phyloP scores from a whole-genome alignment of 1,284 basidiomycete species.

The Psilocybe mexicana region DNA sequence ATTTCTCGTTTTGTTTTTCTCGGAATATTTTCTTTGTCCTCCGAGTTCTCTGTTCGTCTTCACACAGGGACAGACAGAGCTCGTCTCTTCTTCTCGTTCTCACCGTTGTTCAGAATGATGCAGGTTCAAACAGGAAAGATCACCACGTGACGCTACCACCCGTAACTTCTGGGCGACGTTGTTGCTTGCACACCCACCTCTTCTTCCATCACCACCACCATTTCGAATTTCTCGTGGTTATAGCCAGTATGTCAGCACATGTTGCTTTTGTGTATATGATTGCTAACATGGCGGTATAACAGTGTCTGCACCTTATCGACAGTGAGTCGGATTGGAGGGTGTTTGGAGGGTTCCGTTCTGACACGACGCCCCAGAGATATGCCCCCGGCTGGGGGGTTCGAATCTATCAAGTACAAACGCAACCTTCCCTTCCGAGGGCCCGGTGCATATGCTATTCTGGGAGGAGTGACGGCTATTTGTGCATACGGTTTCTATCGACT shows the following conservation, averaged over 20 bases:
- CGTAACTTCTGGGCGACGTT: conserved; percentile 10
- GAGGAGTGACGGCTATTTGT: conserved; percentile 82
- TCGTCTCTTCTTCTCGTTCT: background rate
- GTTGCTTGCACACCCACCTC: conserved; percentile 1
- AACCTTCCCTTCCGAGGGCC: conserved; percentile 94
- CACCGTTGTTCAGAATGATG: conserved; percentile 2
- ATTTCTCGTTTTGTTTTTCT: conserved; percentile 12
- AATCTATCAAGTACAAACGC: conserved; percentile 92
- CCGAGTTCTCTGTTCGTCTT: background rate
- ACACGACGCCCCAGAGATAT: conserved; percentile 71
- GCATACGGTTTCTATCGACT: conserved; percentile 92
- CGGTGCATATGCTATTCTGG: conserved; percentile 85
- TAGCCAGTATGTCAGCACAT: conserved; percentile 13
- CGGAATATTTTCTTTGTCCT: background rate
- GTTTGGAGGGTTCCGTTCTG: conserved; percentile 12
- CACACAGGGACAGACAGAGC: background rate
- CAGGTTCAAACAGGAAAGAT: conserved; percentile 7
- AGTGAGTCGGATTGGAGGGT: conserved; percentile 45
- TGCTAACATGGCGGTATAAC: conserved; percentile 13
- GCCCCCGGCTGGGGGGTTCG: conserved; percentile 93
- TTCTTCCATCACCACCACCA: conserved; percentile 19
- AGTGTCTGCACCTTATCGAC: conserved; percentile 70
- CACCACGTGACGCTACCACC: conserved; percentile 9
- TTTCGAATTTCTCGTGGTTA: background rate
- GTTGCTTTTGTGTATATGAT: conserved; percentile 4